A percentile compares a stretch with the other conserved stretches of the same genome.
Evolutionary conservation across 2,329 filamentous ascomycete species (phyloP).

Genomic region (Sodiomyces alkalinus): DNA sequence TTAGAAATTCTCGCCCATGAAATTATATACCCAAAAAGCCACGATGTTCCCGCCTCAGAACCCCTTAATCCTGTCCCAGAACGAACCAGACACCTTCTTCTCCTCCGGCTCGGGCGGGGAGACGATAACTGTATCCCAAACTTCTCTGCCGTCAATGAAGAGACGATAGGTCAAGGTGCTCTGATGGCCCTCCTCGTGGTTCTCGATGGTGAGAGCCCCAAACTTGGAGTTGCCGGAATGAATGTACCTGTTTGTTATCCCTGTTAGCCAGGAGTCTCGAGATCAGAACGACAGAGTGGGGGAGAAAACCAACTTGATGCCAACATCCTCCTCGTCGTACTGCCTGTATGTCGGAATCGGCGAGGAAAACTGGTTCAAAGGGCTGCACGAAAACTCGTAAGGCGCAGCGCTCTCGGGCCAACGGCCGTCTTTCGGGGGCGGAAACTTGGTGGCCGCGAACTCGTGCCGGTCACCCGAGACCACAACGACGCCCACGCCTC

Average conservation of each 20-base stretch:
- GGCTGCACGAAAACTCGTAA: constrained; percentile 85
- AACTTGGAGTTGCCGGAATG: constrained; percentile 83
- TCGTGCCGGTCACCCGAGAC: constrained; percentile 92
- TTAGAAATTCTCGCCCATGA: not conserved
- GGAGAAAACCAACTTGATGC: constrained; percentile 54
- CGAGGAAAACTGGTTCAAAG: constrained; percentile 86
- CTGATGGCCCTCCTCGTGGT: constrained; percentile 44
- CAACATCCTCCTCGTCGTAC: constrained; percentile 65
- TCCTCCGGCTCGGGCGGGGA: constrained; percentile 24
- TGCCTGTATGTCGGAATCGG: constrained; percentile 74
- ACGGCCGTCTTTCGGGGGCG: constrained; percentile 39
- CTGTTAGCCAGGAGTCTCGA: constrained; percentile 1
- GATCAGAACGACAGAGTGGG: too few species aligned
- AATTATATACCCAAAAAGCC: not conserved
- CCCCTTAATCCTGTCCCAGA: constrained; percentile 30
- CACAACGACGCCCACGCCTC: constrained; percentile 64
- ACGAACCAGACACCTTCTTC: constrained; percentile 18
- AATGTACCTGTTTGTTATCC: constrained; percentile 45
- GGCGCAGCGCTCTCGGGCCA: constrained; percentile 53
- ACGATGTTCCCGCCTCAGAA: not conserved
- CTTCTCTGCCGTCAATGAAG: constrained; percentile 66
- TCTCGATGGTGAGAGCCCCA: constrained; percentile 65
- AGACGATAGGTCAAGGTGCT: constrained; percentile 67
- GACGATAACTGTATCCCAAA: constrained; percentile 51
- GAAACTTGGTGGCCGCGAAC: constrained; percentile 78